phyloP scores from a whole-genome alignment of 441 rosid species.

The Brassica balearica region DNA sequence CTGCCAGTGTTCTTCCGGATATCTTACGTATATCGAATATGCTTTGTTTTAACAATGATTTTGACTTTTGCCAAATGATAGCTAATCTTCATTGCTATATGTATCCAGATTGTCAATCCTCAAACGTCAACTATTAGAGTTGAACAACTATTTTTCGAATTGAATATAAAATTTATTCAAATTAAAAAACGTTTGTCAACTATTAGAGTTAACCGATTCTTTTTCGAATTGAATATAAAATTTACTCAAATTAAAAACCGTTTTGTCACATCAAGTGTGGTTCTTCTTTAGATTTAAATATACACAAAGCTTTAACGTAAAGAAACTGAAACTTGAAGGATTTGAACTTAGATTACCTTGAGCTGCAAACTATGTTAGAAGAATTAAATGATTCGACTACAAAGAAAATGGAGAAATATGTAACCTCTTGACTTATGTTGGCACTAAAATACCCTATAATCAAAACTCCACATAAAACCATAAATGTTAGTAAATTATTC shows the following conservation, averaged over 20 bases:
- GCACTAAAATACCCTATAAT: neutral
- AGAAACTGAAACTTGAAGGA: neutral
- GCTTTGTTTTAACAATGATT: conserved; percentile 25
- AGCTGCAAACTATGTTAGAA: conserved; percentile 5
- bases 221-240: neutral
- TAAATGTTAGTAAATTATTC: neutral
- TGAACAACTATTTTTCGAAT: conserved; percentile 16
- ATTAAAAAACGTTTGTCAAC: conserved; percentile 21
- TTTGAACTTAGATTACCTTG: neutral
- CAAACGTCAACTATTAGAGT: conserved; percentile 32
- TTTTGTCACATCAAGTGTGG: neutral
- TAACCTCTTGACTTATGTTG: neutral
- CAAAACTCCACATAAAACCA: neutral
- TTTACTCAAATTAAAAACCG: neutral
- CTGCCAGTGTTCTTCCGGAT: conserved; percentile 31
- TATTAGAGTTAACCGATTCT: conserved; percentile 17
- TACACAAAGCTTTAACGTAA: neutral
- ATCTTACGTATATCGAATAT: conserved; percentile 37
- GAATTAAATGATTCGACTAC: conserved; percentile 23
- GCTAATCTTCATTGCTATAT: conserved; percentile 21
- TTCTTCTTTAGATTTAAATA: neutral
- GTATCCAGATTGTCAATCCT: conserved; percentile 28
- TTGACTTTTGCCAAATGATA: conserved; percentile 34
- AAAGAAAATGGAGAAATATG: neutral
- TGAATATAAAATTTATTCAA: neutral